A percentile compares a stretch with the other conserved stretches of the same genome.
These are phyloP conservation scores for Plasmodium blacklocki DNA, from an alignment of 169 alveolate genomes.

Conservation along the genomic window DNA sequence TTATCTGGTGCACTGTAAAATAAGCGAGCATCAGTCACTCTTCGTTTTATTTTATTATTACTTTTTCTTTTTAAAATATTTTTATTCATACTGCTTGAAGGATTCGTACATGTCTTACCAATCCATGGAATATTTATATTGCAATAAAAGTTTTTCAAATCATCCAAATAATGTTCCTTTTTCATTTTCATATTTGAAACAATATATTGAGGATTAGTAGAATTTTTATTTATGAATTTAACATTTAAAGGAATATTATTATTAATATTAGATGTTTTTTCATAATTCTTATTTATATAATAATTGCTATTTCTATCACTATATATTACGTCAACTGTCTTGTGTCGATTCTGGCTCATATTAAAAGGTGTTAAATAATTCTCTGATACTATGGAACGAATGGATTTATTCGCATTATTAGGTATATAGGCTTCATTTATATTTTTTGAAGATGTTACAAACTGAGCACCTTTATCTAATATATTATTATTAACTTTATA, in stretches of 20 bases:
- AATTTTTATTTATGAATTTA: neutral
- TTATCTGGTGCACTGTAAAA: neutral
- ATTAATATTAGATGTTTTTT: neutral
- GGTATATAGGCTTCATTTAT: neutral
- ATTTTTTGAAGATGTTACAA: neutral
- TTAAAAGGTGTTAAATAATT: conserved; percentile 3
- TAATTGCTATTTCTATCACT: neutral
- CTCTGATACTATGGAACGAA: neutral
- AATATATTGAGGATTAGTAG: neutral
- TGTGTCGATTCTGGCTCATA: neutral
- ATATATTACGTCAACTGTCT: neutral
- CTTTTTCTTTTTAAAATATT: conserved; percentile 5
- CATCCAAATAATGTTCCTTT: conserved; percentile 2
- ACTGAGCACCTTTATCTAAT: neutral
- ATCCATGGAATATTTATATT: neutral
- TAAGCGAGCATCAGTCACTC: neutral
- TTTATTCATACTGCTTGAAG: neutral
- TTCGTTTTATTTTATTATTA: conserved; percentile 14
- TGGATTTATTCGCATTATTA: neutral
- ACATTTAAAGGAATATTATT: conserved; percentile 6
- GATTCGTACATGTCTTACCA: conserved; percentile 6
- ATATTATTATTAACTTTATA: neutral
- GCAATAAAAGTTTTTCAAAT: conserved; percentile 7
- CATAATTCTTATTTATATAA: neutral
- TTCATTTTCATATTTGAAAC: neutral